Conservation (phyloP, 2,329 filamentous ascomycete species). For the Atkinsonella hypoxylon region DNA sequence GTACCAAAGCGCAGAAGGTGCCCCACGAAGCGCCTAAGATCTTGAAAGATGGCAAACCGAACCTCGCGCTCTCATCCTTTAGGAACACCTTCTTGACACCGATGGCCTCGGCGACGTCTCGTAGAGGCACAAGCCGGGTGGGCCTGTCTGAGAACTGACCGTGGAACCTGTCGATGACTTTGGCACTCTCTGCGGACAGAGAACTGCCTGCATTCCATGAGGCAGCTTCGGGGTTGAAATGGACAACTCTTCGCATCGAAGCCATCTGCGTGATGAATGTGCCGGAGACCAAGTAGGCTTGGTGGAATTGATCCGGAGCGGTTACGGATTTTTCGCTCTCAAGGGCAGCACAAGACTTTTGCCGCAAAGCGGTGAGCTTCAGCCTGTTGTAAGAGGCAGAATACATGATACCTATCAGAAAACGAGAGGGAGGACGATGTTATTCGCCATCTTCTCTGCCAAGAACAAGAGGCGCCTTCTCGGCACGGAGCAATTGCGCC, state of each 20-base stretch:
- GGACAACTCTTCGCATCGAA: slow-evolving; percentile 6
- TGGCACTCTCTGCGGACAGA: neutral
- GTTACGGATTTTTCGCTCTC: too few relatives aligned
- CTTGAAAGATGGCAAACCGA: slow-evolving; percentile 65
- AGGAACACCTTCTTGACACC: slow-evolving; percentile 46
- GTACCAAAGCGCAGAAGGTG: slow-evolving; percentile 43
- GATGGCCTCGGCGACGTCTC: slow-evolving; percentile 42
- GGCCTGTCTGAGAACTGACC: slow-evolving; percentile 25
- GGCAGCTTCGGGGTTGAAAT: slow-evolving; percentile 8
- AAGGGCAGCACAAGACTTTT: too few relatives aligned
- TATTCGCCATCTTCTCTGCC: neutral
- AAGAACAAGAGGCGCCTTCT: neutral
- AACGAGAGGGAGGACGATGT: neutral
- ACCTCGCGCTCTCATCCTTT: slow-evolving; percentile 59
- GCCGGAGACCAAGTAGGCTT: neutral
- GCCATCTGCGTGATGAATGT: neutral
- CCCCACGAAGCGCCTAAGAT: slow-evolving; percentile 72
- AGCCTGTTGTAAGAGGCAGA: neutral
- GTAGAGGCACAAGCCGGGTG: slow-evolving; percentile 41
- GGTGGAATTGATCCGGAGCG: too few relatives aligned
- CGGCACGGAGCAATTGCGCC: neutral
- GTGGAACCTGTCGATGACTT: slow-evolving; percentile 9
- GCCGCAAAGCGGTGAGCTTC: too few relatives aligned
- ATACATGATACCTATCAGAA: neutral
- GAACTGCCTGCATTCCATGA: slow-evolving; percentile 5